Base-by-base conservation (phyloP, 352 stramenopile species). In the Phytopythium delawarense region DNA sequence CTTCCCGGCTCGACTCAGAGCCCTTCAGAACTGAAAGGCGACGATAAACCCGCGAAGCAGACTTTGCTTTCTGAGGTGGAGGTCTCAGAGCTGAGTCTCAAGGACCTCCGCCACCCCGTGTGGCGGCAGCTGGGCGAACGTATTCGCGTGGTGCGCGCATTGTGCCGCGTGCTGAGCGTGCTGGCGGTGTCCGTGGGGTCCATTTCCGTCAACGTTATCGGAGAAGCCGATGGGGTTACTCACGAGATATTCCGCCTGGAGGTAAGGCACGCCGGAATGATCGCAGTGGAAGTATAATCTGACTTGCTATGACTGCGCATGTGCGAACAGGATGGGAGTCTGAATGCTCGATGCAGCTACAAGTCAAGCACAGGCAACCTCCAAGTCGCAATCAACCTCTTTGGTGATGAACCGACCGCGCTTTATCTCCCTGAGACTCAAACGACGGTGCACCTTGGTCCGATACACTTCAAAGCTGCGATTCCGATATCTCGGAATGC, bases 151-250 rank as follows among this genome's bases (percentile, higher is more conserved):
- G 32, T 85, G 12, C 42, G 57, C 15, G 72, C 76, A 20, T 8
- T 80, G 0, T 86, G 62, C 48, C 66, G 70, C 42, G 66, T 81
- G 39, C 32, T 71, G 15, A 75, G 84, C 44, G 48, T 67, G 20
- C 45, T 87, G 11, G 44, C 67, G n/a, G 6, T 87, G 11, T 61
- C 49, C n/a, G 45, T 79, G 0, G 55, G 20, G 6, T 70, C 63
- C 20, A 63, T 87, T 2, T 55, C 64, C 2, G 59, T 87, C 23
- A 72, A 84, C 21, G 59, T 88, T 25, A 60, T 78, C 1, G 21
- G 58, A 12, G 59, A 65, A 54, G 61, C 66, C 3, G 37, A 52
- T 2, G 42, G 67, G 11, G 21, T 32, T 12, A 8, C 44, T 18
- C 57, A 34, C 4, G n/a, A 68, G 16, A 28, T 79, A 34, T 20